Evolutionary conservation across 768 basidiomycete genomes (phyloP).

Genomic region (Rhizopogon vesiculosus): DNA sequence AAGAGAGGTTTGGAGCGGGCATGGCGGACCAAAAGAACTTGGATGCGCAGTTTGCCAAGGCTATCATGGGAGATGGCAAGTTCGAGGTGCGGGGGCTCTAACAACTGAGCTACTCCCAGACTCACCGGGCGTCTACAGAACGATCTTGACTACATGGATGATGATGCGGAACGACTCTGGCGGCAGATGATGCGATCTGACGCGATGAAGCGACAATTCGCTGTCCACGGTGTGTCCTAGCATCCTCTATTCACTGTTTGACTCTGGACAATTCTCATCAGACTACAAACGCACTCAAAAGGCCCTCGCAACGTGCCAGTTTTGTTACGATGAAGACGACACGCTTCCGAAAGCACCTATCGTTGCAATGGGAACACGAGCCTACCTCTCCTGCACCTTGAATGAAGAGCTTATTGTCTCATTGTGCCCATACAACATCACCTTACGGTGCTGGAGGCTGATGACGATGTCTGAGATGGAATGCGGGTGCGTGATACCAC

Average conservation of each 20-base stretch:
- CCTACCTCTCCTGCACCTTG: slow-evolving; percentile 85
- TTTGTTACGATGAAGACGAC: slow-evolving; percentile 93
- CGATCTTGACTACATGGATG: slow-evolving; percentile 92
- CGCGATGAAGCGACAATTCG: slow-evolving; percentile 95
- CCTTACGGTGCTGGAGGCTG: slow-evolving; percentile 84
- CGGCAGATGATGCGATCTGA: slow-evolving; percentile 95
- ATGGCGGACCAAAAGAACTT: slow-evolving; percentile 88
- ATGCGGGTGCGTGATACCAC: slow-evolving; percentile 58
- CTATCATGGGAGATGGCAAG: slow-evolving; percentile 84
- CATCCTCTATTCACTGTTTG: not conserved
- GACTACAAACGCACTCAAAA: slow-evolving; percentile 96
- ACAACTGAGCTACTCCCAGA: not conserved
- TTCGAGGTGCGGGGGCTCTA: slow-evolving; percentile 56
- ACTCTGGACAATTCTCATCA: slow-evolving; percentile 24
- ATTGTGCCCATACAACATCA: slow-evolving; percentile 97
- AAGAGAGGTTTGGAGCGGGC: slow-evolving; percentile 88
- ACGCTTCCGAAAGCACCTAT: slow-evolving; percentile 83
- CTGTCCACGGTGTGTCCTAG: slow-evolving; percentile 74
- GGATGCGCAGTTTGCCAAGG: slow-evolving; percentile 84
- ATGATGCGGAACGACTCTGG: slow-evolving; percentile 90
- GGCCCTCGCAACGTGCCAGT: slow-evolving; percentile 77
- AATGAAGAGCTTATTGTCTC: slow-evolving; percentile 92
- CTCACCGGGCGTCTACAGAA: slow-evolving; percentile 40
- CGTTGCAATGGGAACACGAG: slow-evolving; percentile 86
- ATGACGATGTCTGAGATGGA: slow-evolving; percentile 99